Conservation (phyloP, 495 filamentous ascomycete genomes). For the Cairneyella variabilis region DNA sequence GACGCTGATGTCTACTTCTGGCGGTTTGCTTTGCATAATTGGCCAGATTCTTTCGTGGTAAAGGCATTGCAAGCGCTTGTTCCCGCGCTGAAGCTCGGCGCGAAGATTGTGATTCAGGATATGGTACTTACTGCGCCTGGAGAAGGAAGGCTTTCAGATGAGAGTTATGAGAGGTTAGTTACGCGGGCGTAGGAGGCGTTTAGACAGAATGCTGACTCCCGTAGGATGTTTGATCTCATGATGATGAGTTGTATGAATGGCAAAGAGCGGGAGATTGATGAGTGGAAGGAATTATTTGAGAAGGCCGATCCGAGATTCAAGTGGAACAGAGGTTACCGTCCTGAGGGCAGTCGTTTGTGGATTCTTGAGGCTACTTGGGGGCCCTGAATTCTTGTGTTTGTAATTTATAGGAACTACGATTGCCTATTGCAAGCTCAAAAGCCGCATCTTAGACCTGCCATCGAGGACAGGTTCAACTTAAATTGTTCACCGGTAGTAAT, state of each 20-base stretch:
- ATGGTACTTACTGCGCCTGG: conserved; percentile 32
- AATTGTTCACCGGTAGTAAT: too few species aligned
- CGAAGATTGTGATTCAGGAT: conserved; percentile 44
- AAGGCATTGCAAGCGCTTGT: conserved; percentile 40
- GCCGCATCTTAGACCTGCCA: too few species aligned
- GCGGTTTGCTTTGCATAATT: conserved; percentile 52
- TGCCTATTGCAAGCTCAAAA: too few species aligned
- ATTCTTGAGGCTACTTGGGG: conserved; percentile 22
- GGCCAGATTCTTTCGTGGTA: conserved; percentile 38
- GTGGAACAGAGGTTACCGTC: conserved; percentile 4
- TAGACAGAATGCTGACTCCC: background rate
- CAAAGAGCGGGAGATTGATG: conserved; percentile 28
- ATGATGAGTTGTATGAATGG: conserved; percentile 30
- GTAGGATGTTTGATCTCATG: conserved; percentile 26
- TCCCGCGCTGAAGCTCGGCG: conserved; percentile 35
- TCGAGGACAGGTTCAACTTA: too few species aligned
- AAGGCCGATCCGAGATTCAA: conserved; percentile 5
- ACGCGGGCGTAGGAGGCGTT: conserved; percentile 23
- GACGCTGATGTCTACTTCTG: conserved; percentile 52
- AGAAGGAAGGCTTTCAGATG: conserved; percentile 15
- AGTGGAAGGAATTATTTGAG: conserved; percentile 28
- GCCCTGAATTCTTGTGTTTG: too few species aligned
- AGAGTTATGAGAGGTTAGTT: conserved; percentile 19
- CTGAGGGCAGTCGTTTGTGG: conserved; percentile 14
- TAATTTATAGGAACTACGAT: too few species aligned